These are phyloP conservation scores for Fusarium stilboides DNA, from an alignment of 2,329 filamentous ascomycete genomes.

Conservation along the genomic window DNA sequence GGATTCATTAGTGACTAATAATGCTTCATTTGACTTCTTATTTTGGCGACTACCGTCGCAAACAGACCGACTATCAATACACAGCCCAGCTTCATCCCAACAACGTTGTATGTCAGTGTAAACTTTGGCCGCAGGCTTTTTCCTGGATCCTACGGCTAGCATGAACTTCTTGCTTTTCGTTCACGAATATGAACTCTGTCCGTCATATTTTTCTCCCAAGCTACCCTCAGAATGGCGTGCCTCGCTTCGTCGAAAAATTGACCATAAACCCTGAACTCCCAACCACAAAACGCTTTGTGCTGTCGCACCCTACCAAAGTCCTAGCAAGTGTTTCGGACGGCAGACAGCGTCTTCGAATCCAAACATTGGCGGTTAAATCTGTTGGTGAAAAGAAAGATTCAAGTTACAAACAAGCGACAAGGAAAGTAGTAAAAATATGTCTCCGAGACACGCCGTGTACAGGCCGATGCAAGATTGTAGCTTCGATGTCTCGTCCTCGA, in stretches of 20 bases:
- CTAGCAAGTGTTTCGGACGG: slow-evolving; percentile 34
- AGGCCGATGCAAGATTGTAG: slow-evolving; percentile 6
- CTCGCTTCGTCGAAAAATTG: slow-evolving; percentile 35
- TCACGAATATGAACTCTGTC: slow-evolving; percentile 33
- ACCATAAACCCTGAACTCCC: slow-evolving; percentile 48
- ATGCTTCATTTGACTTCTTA: slow-evolving; percentile 32
- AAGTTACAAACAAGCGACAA: slow-evolving; percentile 39
- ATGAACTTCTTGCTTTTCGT: slow-evolving; percentile 38
- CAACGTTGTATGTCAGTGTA: slow-evolving; percentile 14
- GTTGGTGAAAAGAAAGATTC: slow-evolving; percentile 39
- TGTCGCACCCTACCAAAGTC: slow-evolving; percentile 42
- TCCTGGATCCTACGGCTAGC: slow-evolving; percentile 17
- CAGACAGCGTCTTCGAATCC: slow-evolving; percentile 43
- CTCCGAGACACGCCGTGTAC: slow-evolving; percentile 27
- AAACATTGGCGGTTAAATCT: slow-evolving; percentile 38
- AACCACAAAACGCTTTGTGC: slow-evolving; percentile 48
- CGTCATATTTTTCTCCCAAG: slow-evolving; percentile 24
- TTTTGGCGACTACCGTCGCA: slow-evolving; percentile 21
- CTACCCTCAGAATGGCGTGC: slow-evolving; percentile 20
- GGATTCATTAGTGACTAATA: slow-evolving; percentile 12
- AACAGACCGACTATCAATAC: slow-evolving; percentile 39
- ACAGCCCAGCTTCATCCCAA: slow-evolving; percentile 24
- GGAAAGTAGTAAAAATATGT: slow-evolving; percentile 27
- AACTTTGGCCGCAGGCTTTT: slow-evolving; percentile 21
- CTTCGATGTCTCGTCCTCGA: not conserved